Percentiles rank a stretch among this genome's conserved stretches.
phyloP scores from a whole-genome alignment of 306 rosid genomes.

The Cercis canadensis region DNA sequence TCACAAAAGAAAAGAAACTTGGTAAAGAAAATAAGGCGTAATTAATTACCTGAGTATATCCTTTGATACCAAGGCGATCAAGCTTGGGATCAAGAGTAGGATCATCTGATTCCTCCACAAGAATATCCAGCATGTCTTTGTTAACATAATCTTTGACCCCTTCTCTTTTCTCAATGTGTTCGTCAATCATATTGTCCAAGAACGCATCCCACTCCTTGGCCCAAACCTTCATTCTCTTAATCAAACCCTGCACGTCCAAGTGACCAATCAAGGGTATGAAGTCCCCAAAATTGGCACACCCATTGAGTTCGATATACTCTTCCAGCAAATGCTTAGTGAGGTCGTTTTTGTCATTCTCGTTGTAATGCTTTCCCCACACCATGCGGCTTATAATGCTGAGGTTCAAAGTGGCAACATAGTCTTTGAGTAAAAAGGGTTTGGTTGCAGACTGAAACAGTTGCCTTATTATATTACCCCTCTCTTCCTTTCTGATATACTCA shows the following conservation, averaged over 20 bases:
- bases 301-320: constrained; percentile 60
- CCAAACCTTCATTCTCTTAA: constrained; percentile 65
- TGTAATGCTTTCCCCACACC: constrained; percentile 70
- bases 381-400: constrained; percentile 62
- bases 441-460: constrained; percentile 25
- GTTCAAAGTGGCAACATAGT: constrained; percentile 42
- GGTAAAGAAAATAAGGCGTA: neutral
- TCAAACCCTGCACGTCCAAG: constrained; percentile 66
- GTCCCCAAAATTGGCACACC: constrained; percentile 62
- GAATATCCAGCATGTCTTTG: constrained; percentile 63
- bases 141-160: constrained; percentile 42
- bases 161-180: constrained; percentile 48
- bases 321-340: constrained; percentile 56
- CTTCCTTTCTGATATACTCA: constrained; percentile 58
- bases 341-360: constrained; percentile 29
- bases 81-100: constrained; percentile 50
- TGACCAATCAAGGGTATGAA: constrained; percentile 57
- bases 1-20: too few species aligned
- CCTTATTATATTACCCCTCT: constrained; percentile 30
- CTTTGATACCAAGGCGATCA: constrained; percentile 52
- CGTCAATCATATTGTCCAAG: constrained; percentile 61
- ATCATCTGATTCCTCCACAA: constrained; percentile 51
- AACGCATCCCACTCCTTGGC: constrained; percentile 57
- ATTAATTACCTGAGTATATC: constrained; percentile 54
- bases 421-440: constrained; percentile 25